Evolutionary conservation across 129 eudicot genomes (phyloP).

Genomic region (Arctium lappa): DNA sequence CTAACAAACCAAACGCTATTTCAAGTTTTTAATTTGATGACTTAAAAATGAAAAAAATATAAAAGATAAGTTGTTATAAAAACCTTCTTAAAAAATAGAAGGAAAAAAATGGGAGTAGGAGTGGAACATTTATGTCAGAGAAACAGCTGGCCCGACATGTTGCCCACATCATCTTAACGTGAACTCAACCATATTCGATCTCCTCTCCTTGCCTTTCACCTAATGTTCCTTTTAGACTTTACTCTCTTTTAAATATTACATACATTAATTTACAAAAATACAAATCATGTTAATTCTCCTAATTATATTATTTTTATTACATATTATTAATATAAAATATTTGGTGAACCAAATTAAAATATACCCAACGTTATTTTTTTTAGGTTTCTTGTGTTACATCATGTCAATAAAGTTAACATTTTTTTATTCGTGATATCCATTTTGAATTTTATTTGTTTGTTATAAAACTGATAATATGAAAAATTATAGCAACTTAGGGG

Average conservation of each 20-base stretch:
- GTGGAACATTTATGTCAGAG: constrained; percentile 26
- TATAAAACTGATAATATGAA: too few species aligned
- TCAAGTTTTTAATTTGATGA: too few species aligned
- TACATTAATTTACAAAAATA: neutral
- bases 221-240: neutral
- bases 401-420: too few species aligned
- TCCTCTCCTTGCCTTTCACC: constrained; percentile 5
- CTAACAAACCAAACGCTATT: too few species aligned
- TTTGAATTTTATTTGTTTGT: too few species aligned
- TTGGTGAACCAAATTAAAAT: neutral
- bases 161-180: constrained; percentile 32
- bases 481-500: too few species aligned
- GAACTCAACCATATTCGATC: constrained; percentile 16
- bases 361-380: neutral
- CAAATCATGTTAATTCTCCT: neutral
- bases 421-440: too few species aligned
- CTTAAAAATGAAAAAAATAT: too few species aligned
- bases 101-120: neutral
- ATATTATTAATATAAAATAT: neutral
- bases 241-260: neutral
- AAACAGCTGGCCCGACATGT: constrained; percentile 27
- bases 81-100: too few species aligned
- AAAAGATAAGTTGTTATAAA: too few species aligned
- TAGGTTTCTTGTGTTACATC: too few species aligned
- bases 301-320: neutral